Evolutionary conservation across 495 filamentous ascomycete species (phyloP).

Genomic region (Xylaria grammica): DNA sequence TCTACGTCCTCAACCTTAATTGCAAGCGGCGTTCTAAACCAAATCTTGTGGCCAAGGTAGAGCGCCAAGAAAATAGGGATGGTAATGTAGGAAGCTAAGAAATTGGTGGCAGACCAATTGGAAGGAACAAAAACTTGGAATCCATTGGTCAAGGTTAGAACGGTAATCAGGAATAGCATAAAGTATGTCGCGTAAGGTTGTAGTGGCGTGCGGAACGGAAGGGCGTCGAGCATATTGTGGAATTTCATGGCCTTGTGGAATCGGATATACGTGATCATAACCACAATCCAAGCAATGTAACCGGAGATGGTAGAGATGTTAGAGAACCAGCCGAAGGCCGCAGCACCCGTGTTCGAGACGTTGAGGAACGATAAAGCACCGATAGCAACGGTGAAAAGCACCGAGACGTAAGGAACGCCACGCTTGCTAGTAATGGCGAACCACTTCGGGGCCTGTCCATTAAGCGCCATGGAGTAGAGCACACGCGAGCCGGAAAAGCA

Average conservation of each 20-base stretch:
- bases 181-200: slow-evolving; percentile 51
- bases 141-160: slow-evolving; percentile 55
- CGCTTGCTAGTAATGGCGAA: slow-evolving; percentile 57
- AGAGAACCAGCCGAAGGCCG: slow-evolving; percentile 66
- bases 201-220: slow-evolving; percentile 45
- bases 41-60: slow-evolving; percentile 49
- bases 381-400: slow-evolving; percentile 59
- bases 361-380: slow-evolving; percentile 69
- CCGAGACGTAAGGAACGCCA: slow-evolving; percentile 68
- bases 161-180: slow-evolving; percentile 40
- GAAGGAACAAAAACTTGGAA: slow-evolving; percentile 49
- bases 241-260: slow-evolving; percentile 51
- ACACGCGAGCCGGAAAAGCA: slow-evolving; percentile 83
- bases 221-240: slow-evolving; percentile 41
- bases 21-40: slow-evolving; percentile 36
- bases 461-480: slow-evolving; percentile 68
- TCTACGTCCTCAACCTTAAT: slow-evolving; percentile 46
- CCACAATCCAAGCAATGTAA: slow-evolving; percentile 56
- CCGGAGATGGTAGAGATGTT: slow-evolving; percentile 57
- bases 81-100: slow-evolving; percentile 56
- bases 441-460: slow-evolving; percentile 66
- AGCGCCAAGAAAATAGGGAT: slow-evolving; percentile 49
- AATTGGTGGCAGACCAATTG: slow-evolving; percentile 42
- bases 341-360: slow-evolving; percentile 56
- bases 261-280: slow-evolving; percentile 53